Evolutionary conservation across 2,329 filamentous ascomycete species (phyloP).

Genomic region (Colletotrichum phormii): DNA sequence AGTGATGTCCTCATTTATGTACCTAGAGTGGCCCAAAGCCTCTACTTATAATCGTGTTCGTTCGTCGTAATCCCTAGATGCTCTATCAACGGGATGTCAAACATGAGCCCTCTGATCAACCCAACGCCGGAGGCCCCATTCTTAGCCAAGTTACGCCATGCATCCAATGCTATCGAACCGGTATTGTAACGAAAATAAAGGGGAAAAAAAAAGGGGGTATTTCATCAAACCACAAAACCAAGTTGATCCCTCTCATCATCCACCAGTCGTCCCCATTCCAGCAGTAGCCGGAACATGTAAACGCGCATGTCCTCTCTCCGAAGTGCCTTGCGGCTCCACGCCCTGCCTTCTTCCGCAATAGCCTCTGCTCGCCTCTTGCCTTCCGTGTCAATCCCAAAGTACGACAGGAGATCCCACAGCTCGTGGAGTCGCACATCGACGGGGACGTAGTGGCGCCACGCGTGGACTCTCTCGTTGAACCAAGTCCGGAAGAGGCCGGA

Average conservation of each 20-base stretch:
- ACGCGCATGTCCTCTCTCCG: constrained; percentile 79
- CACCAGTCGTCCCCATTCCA: constrained; percentile 76
- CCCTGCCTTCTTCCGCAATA: constrained; percentile 44
- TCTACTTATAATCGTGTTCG: background rate
- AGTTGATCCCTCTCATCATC: constrained; percentile 62
- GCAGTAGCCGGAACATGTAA: constrained; percentile 77
- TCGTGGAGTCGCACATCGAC: constrained; percentile 58
- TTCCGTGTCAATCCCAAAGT: constrained; percentile 36
- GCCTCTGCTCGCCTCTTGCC: constrained; percentile 37
- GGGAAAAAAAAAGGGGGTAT: background rate
- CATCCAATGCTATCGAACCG: background rate
- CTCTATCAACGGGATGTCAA: background rate
- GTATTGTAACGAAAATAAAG: background rate
- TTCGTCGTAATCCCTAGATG: background rate
- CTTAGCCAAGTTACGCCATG: background rate
- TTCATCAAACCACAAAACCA: constrained; percentile 42
- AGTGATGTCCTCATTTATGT: background rate
- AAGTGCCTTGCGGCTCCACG: constrained; percentile 68
- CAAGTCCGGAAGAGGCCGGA: constrained; percentile 72
- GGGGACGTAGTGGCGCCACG: constrained; percentile 74
- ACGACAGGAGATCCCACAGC: constrained; percentile 35
- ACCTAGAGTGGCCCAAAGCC: background rate
- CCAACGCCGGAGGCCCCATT: background rate
- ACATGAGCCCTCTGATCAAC: background rate
- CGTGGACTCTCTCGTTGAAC: constrained; percentile 70